Conservation (phyloP, 257 asterid species). For the Nicotiana otophora region DNA sequence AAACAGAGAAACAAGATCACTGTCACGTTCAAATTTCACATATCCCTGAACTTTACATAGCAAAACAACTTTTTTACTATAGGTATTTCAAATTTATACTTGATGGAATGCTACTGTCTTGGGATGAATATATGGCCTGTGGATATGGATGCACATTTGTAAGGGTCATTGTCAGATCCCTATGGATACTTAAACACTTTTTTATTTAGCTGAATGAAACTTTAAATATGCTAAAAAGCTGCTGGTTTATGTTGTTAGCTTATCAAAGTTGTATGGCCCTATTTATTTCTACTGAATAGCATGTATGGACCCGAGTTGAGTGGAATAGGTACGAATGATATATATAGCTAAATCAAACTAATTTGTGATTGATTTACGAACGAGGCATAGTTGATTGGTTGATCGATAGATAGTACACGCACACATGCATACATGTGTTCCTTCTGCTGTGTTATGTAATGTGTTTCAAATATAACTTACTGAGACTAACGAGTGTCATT, state of each 20-base stretch:
- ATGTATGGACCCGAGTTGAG: not conserved
- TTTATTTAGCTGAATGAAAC: not conserved
- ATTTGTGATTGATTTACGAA: not conserved
- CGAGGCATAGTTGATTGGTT: not conserved
- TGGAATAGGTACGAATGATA: not conserved
- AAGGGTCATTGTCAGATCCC: not conserved
- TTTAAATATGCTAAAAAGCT: not conserved
- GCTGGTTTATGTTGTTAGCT: not conserved
- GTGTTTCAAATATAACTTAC: not conserved
- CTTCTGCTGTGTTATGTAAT: not conserved
- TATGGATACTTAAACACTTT: not conserved
- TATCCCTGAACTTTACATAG: not conserved
- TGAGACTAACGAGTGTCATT: not conserved
- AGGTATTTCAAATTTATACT: not conserved
- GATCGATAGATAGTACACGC: not conserved
- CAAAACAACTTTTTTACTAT: not conserved
- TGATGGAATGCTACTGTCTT: not conserved
- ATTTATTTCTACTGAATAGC: not conserved
- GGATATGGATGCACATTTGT: not conserved
- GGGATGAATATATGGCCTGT: not conserved
- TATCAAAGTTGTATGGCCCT: not conserved
- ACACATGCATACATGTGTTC: not conserved
- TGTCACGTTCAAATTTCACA: not conserved
- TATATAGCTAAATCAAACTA: not conserved
- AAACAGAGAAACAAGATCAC: not conserved